Base-by-base conservation (phyloP, 345 rosid species). In the Salix dunnii region DNA sequence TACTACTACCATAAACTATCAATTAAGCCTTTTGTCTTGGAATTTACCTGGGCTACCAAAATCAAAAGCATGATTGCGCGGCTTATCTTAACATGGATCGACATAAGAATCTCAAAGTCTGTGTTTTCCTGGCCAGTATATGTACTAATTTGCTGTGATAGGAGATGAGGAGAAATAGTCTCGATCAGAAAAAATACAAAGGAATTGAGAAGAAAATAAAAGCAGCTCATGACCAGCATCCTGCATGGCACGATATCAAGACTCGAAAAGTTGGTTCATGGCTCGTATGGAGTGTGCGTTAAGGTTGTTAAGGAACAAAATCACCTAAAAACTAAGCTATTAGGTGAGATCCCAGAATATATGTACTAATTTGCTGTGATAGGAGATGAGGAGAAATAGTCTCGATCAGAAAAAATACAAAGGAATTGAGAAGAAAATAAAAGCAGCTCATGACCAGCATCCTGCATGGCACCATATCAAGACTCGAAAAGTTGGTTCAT, bases 1-100 rank as follows among this genome's bases (percentile, higher is more conserved):
- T 42, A 42, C 46, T 42, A 12, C 46, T 42, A 42, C 46, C 46
- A 55, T 18, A 3, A 43, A 21, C 25, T 71, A 64, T 20, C 14
- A 7, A 64, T 20, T 10, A 7, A n/a, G 20, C n/a, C 38, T 55
- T 53, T 3, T 53, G 25, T 49, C 27, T 51, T 28, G n/a, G 7
- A 10, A 14, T 42, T 77, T 74, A 87, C 93, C 91, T 90, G 93
- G 5, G 84, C 85, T 42, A 76, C 79, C 68, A 79, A 68, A 51
- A 80, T 74, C 74, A 82, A 2, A 3, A 85, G 18, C 9, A 80
- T 7, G 27, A 88, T 75, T 49, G 79, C 38, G 33, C 82, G 84
- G 61, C 84, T 82, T 80, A 84, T 76, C 69, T 76, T 76, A 4
- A 84, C 38, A 11, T 90, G 82, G 84, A 86, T 81, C 21, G 16